Conservation (phyloP, 208 protist species). For the Trypanosomatidae sp. region DNA sequence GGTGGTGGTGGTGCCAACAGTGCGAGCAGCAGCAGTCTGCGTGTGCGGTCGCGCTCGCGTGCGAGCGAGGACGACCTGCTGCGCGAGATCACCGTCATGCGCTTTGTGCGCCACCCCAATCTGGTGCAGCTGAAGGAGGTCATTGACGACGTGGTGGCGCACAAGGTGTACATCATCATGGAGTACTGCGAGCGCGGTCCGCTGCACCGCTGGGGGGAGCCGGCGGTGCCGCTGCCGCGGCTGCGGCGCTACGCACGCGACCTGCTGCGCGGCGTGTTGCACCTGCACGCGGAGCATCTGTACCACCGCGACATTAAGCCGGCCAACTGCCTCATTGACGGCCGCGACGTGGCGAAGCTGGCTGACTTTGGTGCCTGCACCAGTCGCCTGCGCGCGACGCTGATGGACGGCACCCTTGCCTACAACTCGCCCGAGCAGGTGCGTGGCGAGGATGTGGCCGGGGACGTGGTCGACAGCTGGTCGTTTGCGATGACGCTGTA, state of each 20-base stretch:
- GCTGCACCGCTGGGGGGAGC: constrained; percentile 38
- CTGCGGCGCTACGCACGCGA: constrained; percentile 39
- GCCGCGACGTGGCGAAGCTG: constrained; percentile 55
- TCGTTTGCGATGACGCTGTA: constrained; percentile 84
- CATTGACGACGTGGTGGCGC: constrained; percentile 87
- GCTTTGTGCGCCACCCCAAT: constrained; percentile 93
- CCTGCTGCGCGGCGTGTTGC: constrained; percentile 49
- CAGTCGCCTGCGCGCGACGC: constrained; percentile 21
- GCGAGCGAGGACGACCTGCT: constrained; percentile 56
- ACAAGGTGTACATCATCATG: constrained; percentile 91
- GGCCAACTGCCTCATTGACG: constrained; percentile 66
- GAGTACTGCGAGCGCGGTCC: constrained; percentile 85
- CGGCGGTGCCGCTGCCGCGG: constrained; percentile 26
- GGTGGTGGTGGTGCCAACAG: background rate
- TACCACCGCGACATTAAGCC: constrained; percentile 80
- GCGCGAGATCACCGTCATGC: constrained; percentile 94
- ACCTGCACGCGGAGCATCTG: constrained; percentile 64
- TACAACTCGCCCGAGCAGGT: constrained; percentile 73
- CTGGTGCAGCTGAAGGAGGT: constrained; percentile 92
- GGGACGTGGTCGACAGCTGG: constrained; percentile 83
- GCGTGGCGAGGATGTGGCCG: constrained; percentile 24
- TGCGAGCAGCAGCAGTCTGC: constrained; percentile 5
- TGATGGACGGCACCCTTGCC: constrained; percentile 55
- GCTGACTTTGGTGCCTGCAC: constrained; percentile 83
- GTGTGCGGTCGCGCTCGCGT: constrained; percentile 4